Conservation (phyloP, 2,329 filamentous ascomycete genomes). For the Botrytis medusae region DNA sequence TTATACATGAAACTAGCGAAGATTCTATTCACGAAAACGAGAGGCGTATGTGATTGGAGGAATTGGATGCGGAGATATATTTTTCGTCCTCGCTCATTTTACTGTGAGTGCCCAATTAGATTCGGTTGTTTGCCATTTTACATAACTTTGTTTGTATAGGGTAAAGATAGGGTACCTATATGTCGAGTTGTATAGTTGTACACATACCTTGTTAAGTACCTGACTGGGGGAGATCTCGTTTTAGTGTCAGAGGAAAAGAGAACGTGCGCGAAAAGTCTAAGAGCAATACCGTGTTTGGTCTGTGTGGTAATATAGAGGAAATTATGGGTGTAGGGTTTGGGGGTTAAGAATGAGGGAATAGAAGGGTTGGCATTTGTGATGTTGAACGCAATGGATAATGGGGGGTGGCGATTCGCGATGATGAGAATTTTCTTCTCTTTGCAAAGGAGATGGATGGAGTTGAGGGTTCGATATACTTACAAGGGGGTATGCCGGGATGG, state of each 20-base stretch:
- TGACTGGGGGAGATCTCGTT: background rate
- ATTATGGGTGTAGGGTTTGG: conserved; percentile 13
- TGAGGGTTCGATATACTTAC: background rate
- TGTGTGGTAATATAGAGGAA: conserved; percentile 11
- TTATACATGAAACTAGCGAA: background rate
- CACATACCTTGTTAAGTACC: background rate
- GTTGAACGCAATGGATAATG: background rate
- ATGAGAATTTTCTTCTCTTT: background rate
- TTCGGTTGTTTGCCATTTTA: background rate
- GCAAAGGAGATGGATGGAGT: background rate
- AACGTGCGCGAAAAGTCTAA: background rate
- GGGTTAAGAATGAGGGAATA: background rate
- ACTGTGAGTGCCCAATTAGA: background rate
- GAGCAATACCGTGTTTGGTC: background rate
- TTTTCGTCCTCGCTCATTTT: background rate
- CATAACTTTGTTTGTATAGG: background rate
- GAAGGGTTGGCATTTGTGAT: background rate
- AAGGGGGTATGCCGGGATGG: background rate
- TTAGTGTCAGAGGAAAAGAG: background rate
- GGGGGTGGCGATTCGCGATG: background rate
- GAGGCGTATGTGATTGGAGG: background rate
- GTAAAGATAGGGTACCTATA: background rate
- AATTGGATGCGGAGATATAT: background rate
- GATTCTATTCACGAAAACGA: conserved; percentile 1
- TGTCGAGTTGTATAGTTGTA: background rate